Base-by-base conservation (phyloP, 805 yeast genomes). In the Candida montana region DNA sequence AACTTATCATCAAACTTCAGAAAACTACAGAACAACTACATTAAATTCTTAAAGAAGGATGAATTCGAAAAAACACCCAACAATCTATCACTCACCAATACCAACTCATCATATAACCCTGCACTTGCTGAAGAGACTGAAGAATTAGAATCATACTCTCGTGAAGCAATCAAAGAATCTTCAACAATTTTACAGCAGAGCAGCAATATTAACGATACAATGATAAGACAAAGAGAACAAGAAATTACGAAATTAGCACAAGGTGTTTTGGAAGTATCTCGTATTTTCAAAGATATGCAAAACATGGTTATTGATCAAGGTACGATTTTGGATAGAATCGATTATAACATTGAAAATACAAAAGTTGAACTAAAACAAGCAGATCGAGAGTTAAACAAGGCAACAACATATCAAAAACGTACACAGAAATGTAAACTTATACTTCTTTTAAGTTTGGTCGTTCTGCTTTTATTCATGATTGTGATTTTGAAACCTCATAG, bases 271-370 rank as follows among this genome's bases (percentile, higher is more conserved):
- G 99, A 93, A 59, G 86, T 93, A 1, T 84, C 95, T 24, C 87
- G 91, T 2, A 91, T 93, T 34, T 93, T 93, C 68, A 83, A 84
- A 58, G 98, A 93, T 56, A 76, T 93, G 75, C 97, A 95, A 55
- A 77, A 80, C 30, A 71, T 93, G 72, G 86, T 93, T 33, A 83
- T 93, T 42, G 98, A 93, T 55, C 99, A 93, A 63, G 99, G 99
- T 1, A 87, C 96, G 0, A 74, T 93, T 33, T 70, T 93, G 45
- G 99, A 93, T 63, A 69, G 97, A 51, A 91, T 93, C 42, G 99
- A 91, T 62, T 93, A 91, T 61, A 93, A 93, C 58, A 65, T 93
- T 45, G 83, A 83, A 46, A 80, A 79, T 45, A 83, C 95, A n/a
- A 82, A 77, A 2, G 77, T 77, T 28, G 83, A 88, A 49, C 74